phyloP scores from a whole-genome alignment of 1,284 basidiomycete genomes.

The Entoloma clypeatum region DNA sequence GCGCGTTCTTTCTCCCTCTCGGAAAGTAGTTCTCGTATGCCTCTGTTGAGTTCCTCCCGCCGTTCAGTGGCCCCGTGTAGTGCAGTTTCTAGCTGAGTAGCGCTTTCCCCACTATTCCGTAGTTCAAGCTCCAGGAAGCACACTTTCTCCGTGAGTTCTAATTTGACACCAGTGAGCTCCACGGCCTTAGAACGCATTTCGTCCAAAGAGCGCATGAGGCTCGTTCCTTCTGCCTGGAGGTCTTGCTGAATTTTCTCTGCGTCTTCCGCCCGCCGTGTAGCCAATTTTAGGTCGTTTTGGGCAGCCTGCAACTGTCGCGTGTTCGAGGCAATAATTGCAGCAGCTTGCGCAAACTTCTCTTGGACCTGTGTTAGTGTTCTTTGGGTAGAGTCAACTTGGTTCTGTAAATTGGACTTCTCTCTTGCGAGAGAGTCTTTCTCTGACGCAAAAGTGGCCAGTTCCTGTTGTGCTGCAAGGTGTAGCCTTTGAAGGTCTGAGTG shows the following conservation, averaged over 20 bases:
- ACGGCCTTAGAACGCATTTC: conserved; percentile 84
- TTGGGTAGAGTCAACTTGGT: conserved; percentile 43
- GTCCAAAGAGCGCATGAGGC: conserved; percentile 70
- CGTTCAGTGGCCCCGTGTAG: conserved; percentile 51
- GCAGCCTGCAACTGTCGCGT: conserved; percentile 56
- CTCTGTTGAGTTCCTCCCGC: conserved; percentile 42
- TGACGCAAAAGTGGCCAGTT: conserved; percentile 40
- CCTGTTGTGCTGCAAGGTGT: conserved; percentile 37
- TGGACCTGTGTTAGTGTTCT: conserved; percentile 48
- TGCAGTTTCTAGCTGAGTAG: conserved; percentile 57
- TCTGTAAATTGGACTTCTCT: conserved; percentile 46
- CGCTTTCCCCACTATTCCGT: conserved; percentile 50
- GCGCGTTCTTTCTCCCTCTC: conserved; percentile 49
- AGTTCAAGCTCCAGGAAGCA: conserved; percentile 52
- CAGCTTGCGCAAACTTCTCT: conserved; percentile 52
- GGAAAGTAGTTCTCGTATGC: conserved; percentile 38
- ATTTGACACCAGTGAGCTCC: conserved; percentile 66
- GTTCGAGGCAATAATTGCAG: conserved; percentile 47
- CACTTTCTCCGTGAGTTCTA: conserved; percentile 62
- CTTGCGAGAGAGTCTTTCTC: conserved; percentile 46
- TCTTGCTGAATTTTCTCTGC: conserved; percentile 67
- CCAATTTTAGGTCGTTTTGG: conserved; percentile 58
- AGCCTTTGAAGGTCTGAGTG: conserved; percentile 43
- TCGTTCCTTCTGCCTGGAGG: conserved; percentile 68
- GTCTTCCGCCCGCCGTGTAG: conserved; percentile 65